Conservation (phyloP, 192 early-diverging fungal species). For the Coemansia sp. region DNA sequence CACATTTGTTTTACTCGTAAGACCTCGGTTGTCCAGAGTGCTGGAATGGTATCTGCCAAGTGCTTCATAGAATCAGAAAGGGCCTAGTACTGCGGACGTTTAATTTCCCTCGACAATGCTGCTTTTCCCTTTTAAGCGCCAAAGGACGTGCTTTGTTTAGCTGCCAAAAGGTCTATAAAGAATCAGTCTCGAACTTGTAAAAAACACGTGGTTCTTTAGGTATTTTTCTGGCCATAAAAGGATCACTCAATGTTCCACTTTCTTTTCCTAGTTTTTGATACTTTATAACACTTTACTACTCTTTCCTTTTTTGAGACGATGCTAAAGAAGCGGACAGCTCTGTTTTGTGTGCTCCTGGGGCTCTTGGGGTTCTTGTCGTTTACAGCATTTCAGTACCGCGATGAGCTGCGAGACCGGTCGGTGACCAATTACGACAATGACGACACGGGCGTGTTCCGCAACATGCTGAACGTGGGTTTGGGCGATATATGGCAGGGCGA, state of each 20-base stretch:
- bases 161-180: neutral
- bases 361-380: conserved; percentile 29
- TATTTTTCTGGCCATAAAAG: neutral
- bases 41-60: neutral
- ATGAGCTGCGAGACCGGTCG: conserved; percentile 40
- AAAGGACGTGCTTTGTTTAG: neutral
- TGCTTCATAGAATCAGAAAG: neutral
- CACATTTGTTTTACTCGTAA: neutral
- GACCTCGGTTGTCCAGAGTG: neutral
- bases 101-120: neutral
- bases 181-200: too few relatives aligned
- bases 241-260: neutral
- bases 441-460: conserved; percentile 30
- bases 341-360: conserved; percentile 19
- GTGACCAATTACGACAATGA: conserved; percentile 36
- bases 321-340: conserved; percentile 30
- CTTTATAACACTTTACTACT: conserved; percentile 14
- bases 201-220: neutral
- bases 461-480: conserved; percentile 27
- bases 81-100: neutral
- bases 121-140: neutral
- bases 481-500: conserved; percentile 41
- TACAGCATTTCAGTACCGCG: conserved; percentile 36
- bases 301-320: conserved; percentile 15
- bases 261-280: neutral